These are phyloP conservation scores for Clarireedia hainanense DNA, from an alignment of 2,329 filamentous ascomycete species.

Conservation along the genomic window DNA sequence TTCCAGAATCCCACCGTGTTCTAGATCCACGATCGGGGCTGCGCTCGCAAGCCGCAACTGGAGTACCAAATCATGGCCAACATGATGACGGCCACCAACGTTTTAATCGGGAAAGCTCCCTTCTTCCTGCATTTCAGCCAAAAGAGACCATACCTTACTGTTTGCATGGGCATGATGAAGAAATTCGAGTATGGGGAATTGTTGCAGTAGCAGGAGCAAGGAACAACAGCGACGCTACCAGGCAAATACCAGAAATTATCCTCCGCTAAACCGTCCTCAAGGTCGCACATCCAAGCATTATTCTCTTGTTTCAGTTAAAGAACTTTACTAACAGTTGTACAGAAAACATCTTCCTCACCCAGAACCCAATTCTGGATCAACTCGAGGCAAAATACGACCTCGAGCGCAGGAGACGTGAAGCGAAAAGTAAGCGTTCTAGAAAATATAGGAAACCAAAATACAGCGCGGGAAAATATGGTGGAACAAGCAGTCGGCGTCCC, in stretches of 20 bases:
- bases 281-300: too few species aligned
- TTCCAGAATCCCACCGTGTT: background rate
- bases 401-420: too few species aligned
- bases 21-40: background rate
- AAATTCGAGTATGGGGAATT: constrained; percentile 6
- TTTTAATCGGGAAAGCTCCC: constrained; percentile 1
- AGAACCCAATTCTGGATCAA: too few species aligned
- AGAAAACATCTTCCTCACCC: too few species aligned
- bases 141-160: background rate
- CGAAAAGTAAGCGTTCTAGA: too few species aligned
- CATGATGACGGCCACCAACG: background rate
- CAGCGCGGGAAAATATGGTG: too few species aligned
- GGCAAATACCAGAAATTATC: background rate
- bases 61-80: background rate
- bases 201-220: constrained; percentile 3
- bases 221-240: background rate
- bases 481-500: too few species aligned
- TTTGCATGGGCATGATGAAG: constrained; percentile 1
- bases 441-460: too few species aligned
- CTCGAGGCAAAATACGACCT: too few species aligned
- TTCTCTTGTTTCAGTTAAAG: too few species aligned
- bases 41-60: background rate
- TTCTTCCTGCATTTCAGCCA: background rate
- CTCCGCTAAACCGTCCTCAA: too few species aligned
- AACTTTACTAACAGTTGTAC: too few species aligned